Percentiles rank a stretch among this genome's conserved stretches.
phyloP scores from a whole-genome alignment of 306 rosid species.

The Malus domestica region DNA sequence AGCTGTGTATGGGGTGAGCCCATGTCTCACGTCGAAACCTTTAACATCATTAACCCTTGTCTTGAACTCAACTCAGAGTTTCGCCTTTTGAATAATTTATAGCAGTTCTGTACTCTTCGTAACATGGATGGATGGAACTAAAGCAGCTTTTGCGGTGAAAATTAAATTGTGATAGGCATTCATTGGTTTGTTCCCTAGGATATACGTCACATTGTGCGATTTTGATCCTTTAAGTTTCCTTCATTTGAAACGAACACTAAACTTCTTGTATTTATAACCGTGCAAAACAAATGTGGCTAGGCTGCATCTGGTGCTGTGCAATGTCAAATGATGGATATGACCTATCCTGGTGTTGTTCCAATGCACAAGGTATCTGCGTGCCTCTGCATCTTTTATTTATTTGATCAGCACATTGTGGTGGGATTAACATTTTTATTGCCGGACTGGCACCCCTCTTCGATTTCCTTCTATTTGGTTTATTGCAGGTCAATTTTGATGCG shows the following conservation, averaged over 20 bases:
- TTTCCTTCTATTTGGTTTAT: slow-evolving; percentile 8
- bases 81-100: background rate
- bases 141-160: background rate
- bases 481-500: slow-evolving; percentile 85
- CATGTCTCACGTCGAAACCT: background rate
- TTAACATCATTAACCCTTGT: background rate
- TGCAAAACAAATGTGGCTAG: slow-evolving; percentile 35
- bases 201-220: background rate
- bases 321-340: slow-evolving; percentile 89
- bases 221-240: slow-evolving; percentile 6
- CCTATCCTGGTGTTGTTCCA: slow-evolving; percentile 87
- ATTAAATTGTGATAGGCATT: background rate
- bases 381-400: background rate
- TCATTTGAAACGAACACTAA: background rate
- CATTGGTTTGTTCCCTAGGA: background rate
- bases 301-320: slow-evolving; percentile 99
- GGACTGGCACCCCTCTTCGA: slow-evolving; percentile 13
- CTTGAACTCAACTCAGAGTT: background rate
- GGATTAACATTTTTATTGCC: background rate
- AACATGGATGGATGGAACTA: background rate
- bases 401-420: background rate
- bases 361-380: slow-evolving; percentile 72
- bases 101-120: background rate
- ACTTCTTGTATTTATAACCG: background rate
- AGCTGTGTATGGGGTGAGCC: background rate